Conservation (phyloP, 805 yeast species). For the Lipomyces japonicus region DNA sequence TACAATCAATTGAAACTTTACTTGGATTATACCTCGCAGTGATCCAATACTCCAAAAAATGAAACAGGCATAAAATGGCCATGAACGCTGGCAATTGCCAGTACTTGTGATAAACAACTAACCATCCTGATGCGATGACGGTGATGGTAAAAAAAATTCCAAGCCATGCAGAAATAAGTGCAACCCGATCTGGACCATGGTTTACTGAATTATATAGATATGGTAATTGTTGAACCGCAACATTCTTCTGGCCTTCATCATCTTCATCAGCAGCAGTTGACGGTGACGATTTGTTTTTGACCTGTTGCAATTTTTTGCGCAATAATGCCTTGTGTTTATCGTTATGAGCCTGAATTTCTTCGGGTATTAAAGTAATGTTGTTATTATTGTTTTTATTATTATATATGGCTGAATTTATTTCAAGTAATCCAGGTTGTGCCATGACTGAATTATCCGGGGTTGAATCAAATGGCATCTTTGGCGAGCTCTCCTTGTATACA, state of each 20-base stretch:
- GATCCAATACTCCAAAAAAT: constrained; percentile 72
- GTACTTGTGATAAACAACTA: constrained; percentile 9
- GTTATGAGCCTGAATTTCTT: not conserved
- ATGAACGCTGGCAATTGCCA: constrained; percentile 48
- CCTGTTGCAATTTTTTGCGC: not conserved
- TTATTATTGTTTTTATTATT: no score
- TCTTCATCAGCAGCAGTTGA: not conserved
- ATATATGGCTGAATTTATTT: no score
- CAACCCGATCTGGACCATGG: constrained; percentile 32
- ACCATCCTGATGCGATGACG: constrained; percentile 18
- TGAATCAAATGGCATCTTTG: no score
- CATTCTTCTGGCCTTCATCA: no score
- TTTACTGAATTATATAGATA: constrained; percentile 9
- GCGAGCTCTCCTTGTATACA: no score
- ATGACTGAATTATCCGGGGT: no score
- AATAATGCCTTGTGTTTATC: not conserved
- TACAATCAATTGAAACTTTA: constrained; percentile 60
- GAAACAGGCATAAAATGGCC: constrained; percentile 57
- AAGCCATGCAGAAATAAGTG: constrained; percentile 32
- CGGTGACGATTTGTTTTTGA: constrained; percentile 1
- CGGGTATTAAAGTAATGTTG: not conserved
- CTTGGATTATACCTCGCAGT: constrained; percentile 72
- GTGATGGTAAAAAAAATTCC: constrained; percentile 34
- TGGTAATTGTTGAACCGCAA: not conserved
- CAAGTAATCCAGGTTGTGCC: no score